phyloP scores from a whole-genome alignment of 768 basidiomycete species.

The Sarcodon aspratus region DNA sequence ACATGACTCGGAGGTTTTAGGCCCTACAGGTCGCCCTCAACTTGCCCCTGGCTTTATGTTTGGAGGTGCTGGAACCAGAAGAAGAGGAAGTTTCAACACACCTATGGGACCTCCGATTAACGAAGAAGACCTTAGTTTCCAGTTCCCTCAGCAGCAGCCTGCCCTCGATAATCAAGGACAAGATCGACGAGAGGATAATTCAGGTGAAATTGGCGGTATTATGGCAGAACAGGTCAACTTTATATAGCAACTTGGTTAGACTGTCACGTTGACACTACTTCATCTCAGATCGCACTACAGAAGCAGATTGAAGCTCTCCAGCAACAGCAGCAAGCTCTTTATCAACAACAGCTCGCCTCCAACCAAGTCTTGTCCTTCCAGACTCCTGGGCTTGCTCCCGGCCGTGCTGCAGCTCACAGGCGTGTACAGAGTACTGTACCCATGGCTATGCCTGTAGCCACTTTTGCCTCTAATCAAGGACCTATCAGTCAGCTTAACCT shows the following conservation, averaged over 20 bases:
- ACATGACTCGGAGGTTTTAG: constrained; percentile 40
- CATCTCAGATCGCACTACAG: constrained; percentile 68
- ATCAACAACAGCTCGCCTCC: constrained; percentile 84
- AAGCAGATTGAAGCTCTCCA: constrained; percentile 84
- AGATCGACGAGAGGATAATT: constrained; percentile 43
- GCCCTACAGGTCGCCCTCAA: constrained; percentile 76
- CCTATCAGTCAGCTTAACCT: constrained; percentile 62
- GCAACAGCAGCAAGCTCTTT: constrained; percentile 82
- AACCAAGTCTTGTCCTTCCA: constrained; percentile 77
- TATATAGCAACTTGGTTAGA: neutral
- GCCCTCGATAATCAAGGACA: constrained; percentile 9
- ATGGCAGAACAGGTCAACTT: constrained; percentile 86
- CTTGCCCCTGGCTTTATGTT: constrained; percentile 90
- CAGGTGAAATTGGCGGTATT: constrained; percentile 72
- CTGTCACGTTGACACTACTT: constrained; percentile 1
- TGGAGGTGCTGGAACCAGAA: constrained; percentile 35
- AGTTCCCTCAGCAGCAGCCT: constrained; percentile 63
- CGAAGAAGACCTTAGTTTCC: constrained; percentile 74
- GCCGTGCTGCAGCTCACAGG: constrained; percentile 48
- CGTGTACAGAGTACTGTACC: constrained; percentile 84
- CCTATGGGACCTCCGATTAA: constrained; percentile 64
- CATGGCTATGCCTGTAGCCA: constrained; percentile 34
- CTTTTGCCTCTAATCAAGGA: constrained; percentile 34
- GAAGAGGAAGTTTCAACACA: constrained; percentile 30
- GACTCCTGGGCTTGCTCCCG: constrained; percentile 61